Base-by-base conservation (phyloP, 2,329 filamentous ascomycete species). In the Pseudogymnoascus sp. region DNA sequence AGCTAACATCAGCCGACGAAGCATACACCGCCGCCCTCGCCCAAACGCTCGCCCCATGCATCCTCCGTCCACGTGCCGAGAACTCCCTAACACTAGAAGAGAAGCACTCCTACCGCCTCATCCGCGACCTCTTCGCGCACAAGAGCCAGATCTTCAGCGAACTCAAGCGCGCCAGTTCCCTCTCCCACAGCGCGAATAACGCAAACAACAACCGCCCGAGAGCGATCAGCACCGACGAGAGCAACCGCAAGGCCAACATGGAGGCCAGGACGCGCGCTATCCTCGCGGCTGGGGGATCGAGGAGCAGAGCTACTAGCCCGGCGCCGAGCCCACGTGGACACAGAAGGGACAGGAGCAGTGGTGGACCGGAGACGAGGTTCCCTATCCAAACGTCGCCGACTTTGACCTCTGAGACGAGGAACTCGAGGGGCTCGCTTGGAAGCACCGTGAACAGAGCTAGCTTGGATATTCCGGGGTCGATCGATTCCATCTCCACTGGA, bases 91-190 rank as follows among this genome's bases (percentile, higher is more conserved):
- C 92, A 2, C 89, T 97, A 86, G 92, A 97, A 72, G 94, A 99
- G 78, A 92, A 90, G 71, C 95, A 96, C 76, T 88, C 89, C 60
- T 92, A 92, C 76, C 90, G 93, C 62, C 83, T 99, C 21, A 86
- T 99, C 60, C 89, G 92, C 60, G 94, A 99, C 72, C 82, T 99
- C 10, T 94, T 99, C 71, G 84, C 89, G 6, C 89, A 97, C 79
- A 99, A 99, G 76, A 91, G 96, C 65, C 84, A 90, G 65, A 96
- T 99, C 71, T 99, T 99, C 75, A 90, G 88, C 66, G 94, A 97
- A 74, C 82, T 99, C 66, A 99, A 99, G 80, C 92, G 94, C 68
- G 89, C 92, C 73, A 91, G 88, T 44, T 84, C 84, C 8, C 80
- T 90, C 15, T 85, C 81, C 10, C 85, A 89, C 69, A 83, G 83